Conservation (phyloP, 345 rosid genomes). For the Raphanus sativus region DNA sequence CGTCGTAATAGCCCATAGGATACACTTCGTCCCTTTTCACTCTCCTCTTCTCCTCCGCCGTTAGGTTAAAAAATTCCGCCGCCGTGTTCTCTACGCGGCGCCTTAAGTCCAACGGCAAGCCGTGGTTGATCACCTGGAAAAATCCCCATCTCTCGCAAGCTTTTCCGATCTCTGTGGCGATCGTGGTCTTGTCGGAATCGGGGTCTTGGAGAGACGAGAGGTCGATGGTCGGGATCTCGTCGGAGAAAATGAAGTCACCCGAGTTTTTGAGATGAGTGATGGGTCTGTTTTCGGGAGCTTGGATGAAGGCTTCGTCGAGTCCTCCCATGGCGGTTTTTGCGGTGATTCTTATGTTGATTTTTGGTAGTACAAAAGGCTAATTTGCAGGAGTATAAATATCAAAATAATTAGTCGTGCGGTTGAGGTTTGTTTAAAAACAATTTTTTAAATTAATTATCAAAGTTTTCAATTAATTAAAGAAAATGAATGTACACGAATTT, state of each 20-base stretch:
- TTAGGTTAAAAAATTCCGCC: constrained; percentile 52
- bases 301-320: constrained; percentile 56
- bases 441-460: too few relatives aligned
- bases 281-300: constrained; percentile 56
- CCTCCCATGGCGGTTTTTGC: constrained; percentile 44
- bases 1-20: constrained; percentile 72
- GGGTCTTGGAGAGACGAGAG: constrained; percentile 42
- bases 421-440: background rate
- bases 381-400: constrained; percentile 10
- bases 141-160: constrained; percentile 89
- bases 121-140: constrained; percentile 84
- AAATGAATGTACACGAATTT: constrained; percentile 16
- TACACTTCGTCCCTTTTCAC: constrained; percentile 65
- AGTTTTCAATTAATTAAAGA: background rate
- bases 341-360: constrained; percentile 4
- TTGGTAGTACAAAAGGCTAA: background rate
- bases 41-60: constrained; percentile 60
- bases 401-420: constrained; percentile 2
- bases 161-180: constrained; percentile 48
- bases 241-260: constrained; percentile 15
- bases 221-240: constrained; percentile 64
- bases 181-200: constrained; percentile 2
- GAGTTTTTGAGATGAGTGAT: constrained; percentile 22
- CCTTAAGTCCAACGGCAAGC: constrained; percentile 54
- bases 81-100: constrained; percentile 41